Evolutionary conservation across 192 early-diverging fungal species (phyloP), one percentile per base, ranked within the genome.

Genomic region (Paraglomus occultum): DNA sequence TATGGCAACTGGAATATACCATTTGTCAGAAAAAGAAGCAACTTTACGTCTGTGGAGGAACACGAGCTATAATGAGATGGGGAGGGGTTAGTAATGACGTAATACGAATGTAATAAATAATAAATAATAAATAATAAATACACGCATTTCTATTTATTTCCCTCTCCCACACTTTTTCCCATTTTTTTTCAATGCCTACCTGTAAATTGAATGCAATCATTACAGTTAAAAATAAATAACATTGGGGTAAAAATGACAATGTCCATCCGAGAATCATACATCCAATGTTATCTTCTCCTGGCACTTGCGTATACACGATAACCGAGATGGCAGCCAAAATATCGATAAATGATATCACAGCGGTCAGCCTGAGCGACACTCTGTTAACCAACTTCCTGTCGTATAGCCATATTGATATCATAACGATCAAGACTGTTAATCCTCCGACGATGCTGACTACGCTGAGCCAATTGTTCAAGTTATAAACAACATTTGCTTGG

Each of bases 171-270:
- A 31, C 31, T 31, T 3, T 31, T 31, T 31, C n/a, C n/a, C n/a
- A n/a, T 31, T 31, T 31, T 31, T 31, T 31, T 31, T 31, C 31
- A 1, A 31, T 31, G 31, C 31, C 31, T 57, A 57, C 44, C 46
- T 64, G 61, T 47, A 64, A 48, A 20, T 64, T 64, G 40, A 64
- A 64, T 49, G 61, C 61, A 15, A 64, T 64, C 61, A 64, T 64
- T 10, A 64, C 61, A 5, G 61, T 64, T 20, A 64, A 5, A 6
- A 64, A 64, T 10, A 64, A 31, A 23, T 64, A 64, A 31, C 45
- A 64, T 23, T n/a, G n/a, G 4, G 61, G 61, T 18, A 64, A 46
- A 22, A 64, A 64, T 2, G 61, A 64, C 46, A 64, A 14, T 46
- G 20, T 47, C 44, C 10, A 14, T 5, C 43, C 61, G 10, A 64